Conservation (phyloP, 805 yeast species). For the Starmerella sp. region DNA sequence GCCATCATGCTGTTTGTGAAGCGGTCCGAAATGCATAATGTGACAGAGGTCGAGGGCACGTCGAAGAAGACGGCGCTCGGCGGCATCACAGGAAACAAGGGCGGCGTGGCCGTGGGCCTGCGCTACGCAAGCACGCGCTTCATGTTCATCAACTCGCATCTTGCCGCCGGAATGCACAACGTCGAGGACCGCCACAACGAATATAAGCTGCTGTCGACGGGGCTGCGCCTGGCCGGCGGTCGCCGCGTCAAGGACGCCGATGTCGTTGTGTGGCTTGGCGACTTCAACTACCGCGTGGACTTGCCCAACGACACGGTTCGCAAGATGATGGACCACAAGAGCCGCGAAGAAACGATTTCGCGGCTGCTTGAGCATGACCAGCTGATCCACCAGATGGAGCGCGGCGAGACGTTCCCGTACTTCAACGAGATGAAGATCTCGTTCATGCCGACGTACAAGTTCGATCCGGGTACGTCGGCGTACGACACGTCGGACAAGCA, state of each 20-base stretch:
- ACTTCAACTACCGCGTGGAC: conserved; percentile 71
- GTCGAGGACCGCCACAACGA: conserved; percentile 78
- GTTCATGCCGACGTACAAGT: conserved; percentile 87
- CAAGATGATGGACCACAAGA: conserved; percentile 35
- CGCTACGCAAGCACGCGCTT: conserved; percentile 68
- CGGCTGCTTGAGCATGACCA: conserved; percentile 62
- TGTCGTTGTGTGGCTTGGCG: conserved; percentile 87
- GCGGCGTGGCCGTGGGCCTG: conserved; percentile 88
- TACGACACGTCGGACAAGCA: conserved; percentile 89
- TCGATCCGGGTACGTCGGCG: conserved; percentile 65
- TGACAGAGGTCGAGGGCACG: conserved; percentile 87
- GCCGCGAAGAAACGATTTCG: conserved; percentile 14
- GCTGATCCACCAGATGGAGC: conserved; percentile 58
- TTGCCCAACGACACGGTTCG: conserved; percentile 68
- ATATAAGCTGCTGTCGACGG: conserved; percentile 60
- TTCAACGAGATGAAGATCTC: conserved; percentile 66
- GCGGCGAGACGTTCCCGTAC: conserved; percentile 59
- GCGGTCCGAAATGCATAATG: conserved; percentile 43
- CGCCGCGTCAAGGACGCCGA: conserved; percentile 72
- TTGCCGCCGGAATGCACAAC: conserved; percentile 85
- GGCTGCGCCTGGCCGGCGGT: conserved; percentile 70
- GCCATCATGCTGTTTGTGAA: conserved; percentile 62
- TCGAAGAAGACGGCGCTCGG: conserved; percentile 90
- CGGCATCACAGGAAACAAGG: conserved; percentile 95
- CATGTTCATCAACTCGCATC: conserved; percentile 79